Conservation (phyloP, 2,329 filamentous ascomycete species). For the Monosporascus cannonballus region DNA sequence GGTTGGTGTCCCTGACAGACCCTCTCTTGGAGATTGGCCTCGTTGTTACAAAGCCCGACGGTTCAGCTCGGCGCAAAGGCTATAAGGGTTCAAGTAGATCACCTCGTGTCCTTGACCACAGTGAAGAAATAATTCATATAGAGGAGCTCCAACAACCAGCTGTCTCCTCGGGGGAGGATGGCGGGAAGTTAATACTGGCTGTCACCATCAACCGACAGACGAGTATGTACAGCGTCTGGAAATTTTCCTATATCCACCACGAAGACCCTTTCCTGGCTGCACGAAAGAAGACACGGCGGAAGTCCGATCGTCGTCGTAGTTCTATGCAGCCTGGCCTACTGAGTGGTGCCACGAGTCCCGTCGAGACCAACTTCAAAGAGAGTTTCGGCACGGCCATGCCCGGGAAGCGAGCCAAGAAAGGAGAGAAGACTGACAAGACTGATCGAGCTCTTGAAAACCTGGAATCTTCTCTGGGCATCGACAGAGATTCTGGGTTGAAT, state of each 20-base stretch:
- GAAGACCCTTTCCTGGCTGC: conserved; percentile 50
- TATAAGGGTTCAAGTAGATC: conserved; percentile 36
- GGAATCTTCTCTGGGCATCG: conserved; percentile 65
- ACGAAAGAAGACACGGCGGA: conserved; percentile 38
- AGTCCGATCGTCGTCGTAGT: conserved; percentile 49
- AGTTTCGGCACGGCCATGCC: conserved; percentile 62
- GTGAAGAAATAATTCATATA: conserved; percentile 80
- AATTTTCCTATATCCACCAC: conserved; percentile 67
- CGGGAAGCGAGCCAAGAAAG: conserved; percentile 47
- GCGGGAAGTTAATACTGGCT: conserved; percentile 59
- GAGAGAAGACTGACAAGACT: conserved; percentile 37
- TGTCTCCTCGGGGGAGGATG: conserved; percentile 23
- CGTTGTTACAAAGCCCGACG: conserved; percentile 58
- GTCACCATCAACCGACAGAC: conserved; percentile 76
- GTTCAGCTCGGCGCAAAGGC: conserved; percentile 26
- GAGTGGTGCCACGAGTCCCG: conserved; percentile 72
- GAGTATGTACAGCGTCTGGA: conserved; percentile 79
- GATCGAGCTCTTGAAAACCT: conserved; percentile 53
- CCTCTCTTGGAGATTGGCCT: conserved; percentile 81
- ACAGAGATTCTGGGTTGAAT: conserved; percentile 47
- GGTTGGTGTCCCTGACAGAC: conserved; percentile 78
- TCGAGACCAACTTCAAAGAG: conserved; percentile 65
- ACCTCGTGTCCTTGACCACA: conserved; percentile 58
- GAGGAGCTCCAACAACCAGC: conserved; percentile 59
- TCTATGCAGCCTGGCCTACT: conserved; percentile 62